These are phyloP conservation scores for Lactarius psammicola DNA, from an alignment of 768 basidiomycete species.

Conservation along the genomic window DNA sequence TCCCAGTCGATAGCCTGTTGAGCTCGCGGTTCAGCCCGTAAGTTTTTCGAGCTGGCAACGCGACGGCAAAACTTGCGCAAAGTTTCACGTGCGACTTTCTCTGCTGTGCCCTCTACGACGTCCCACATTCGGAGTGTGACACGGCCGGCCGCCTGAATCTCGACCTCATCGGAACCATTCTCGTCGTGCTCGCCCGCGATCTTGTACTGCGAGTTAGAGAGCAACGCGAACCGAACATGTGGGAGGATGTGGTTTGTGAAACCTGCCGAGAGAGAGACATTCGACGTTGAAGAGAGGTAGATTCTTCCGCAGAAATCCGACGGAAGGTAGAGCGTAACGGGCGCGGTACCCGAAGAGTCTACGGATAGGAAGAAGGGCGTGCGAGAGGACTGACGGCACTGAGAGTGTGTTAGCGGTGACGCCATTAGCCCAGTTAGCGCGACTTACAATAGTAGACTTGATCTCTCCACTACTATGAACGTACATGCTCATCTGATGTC, in stretches of 20 bases:
- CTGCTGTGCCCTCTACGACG: conserved; percentile 60
- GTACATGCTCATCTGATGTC: conserved; percentile 71
- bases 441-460: conserved; percentile 72
- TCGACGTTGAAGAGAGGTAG: conserved; percentile 47
- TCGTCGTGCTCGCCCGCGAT: conserved; percentile 30
- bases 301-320: conserved; percentile 77
- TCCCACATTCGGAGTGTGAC: conserved; percentile 82
- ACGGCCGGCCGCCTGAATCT: conserved; percentile 57
- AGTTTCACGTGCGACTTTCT: conserved; percentile 59
- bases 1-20: conserved; percentile 69
- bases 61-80: conserved; percentile 46
- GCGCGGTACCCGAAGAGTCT: conserved; percentile 52
- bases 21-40: conserved; percentile 35
- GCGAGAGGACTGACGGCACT: conserved; percentile 36
- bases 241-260: conserved; percentile 63
- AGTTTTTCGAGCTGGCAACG: conserved; percentile 57
- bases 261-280: conserved; percentile 57
- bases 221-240: conserved; percentile 34
- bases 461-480: conserved; percentile 52
- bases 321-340: conserved; percentile 74
- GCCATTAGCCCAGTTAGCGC: not conserved
- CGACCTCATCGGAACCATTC: conserved; percentile 50
- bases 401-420: not conserved
- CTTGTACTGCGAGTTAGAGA: conserved; percentile 30
- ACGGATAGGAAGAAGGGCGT: conserved; percentile 50